Evolutionary conservation across 345 rosid genomes (phyloP).

Genomic region (Iberis pinnata): DNA sequence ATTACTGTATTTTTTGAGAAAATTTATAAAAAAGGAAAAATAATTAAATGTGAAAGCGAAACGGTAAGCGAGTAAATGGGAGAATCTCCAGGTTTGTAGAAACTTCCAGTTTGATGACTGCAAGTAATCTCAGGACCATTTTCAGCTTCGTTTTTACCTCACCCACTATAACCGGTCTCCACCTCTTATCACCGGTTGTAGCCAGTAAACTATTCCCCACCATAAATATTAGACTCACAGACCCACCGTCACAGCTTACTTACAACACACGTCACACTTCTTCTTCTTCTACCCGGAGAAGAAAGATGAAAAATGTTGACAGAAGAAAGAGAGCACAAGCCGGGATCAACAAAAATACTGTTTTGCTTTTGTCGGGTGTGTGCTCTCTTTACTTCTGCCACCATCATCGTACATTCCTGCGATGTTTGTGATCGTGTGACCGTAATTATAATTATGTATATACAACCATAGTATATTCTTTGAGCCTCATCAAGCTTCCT

Average conservation of each 20-base stretch:
- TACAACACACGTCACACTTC: slow-evolving; percentile 33
- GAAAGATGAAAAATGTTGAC: slow-evolving; percentile 49
- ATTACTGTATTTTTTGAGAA: neutral
- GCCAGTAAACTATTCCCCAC: slow-evolving; percentile 6
- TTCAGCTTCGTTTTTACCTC: slow-evolving; percentile 20
- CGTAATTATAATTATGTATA: neutral
- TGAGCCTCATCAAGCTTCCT: too few relatives aligned
- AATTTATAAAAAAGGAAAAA: neutral
- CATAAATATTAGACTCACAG: slow-evolving; percentile 11
- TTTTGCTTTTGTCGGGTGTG: slow-evolving; percentile 74
- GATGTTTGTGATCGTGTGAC: slow-evolving; percentile 21
- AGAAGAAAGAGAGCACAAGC: slow-evolving; percentile 98
- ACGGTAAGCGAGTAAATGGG: slow-evolving; percentile 12
- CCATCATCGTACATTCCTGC: slow-evolving; percentile 23
- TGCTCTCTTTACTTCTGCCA: slow-evolving; percentile 91
- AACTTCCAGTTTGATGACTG: slow-evolving; percentile 22
- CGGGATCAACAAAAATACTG: too few relatives aligned
- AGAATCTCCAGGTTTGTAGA: slow-evolving; percentile 27
- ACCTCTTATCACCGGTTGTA: slow-evolving; percentile 8
- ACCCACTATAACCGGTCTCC: slow-evolving; percentile 14
- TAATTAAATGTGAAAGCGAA: slow-evolving; percentile 27
- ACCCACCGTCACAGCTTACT: slow-evolving; percentile 24
- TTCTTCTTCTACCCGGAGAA: slow-evolving; percentile 5
- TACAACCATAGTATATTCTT: too few relatives aligned
- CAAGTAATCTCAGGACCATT: slow-evolving; percentile 14